Conservation (phyloP, 31 red algal species). For the Odonthalia washingtoniensis region DNA sequence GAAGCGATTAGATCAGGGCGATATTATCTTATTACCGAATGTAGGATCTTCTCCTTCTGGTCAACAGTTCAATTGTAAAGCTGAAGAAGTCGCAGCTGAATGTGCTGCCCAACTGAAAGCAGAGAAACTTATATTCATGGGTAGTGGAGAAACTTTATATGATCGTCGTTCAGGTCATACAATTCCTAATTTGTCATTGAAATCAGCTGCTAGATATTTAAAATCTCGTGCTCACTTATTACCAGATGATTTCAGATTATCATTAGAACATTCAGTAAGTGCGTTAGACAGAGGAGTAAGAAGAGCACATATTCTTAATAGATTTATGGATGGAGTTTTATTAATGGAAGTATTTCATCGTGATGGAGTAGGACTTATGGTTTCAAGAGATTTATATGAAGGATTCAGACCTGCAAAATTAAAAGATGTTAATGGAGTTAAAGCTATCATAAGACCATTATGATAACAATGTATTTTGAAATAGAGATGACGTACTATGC, state of each 20-base stretch:
- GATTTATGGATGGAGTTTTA: slow-evolving; percentile 82
- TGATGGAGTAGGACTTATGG: slow-evolving; percentile 97
- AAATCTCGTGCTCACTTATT: slow-evolving; percentile 37
- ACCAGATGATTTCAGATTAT: slow-evolving; percentile 52
- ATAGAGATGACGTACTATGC: slow-evolving; percentile 67
- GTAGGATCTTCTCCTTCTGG: slow-evolving; percentile 90
- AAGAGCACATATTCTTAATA: slow-evolving; percentile 92
- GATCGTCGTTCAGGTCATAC: slow-evolving; percentile 75
- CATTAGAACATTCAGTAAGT: slow-evolving; percentile 55
- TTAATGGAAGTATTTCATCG: slow-evolving; percentile 95
- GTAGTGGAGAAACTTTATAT: slow-evolving; percentile 80
- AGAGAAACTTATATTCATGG: slow-evolving; percentile 96
- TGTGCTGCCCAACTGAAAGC: slow-evolving; percentile 83
- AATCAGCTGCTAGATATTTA: slow-evolving; percentile 84
- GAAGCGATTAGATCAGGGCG: slow-evolving; percentile 79
- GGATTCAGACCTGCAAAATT: slow-evolving; percentile 72
- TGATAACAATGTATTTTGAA: slow-evolving; percentile 88
- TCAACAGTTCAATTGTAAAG: slow-evolving; percentile 91
- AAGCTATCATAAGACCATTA: slow-evolving; percentile 87
- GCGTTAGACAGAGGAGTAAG: slow-evolving; percentile 86
- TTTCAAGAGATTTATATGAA: slow-evolving; percentile 94
- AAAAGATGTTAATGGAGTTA: slow-evolving; percentile 80
- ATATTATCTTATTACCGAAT: slow-evolving; percentile 93
- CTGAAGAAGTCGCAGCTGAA: slow-evolving; percentile 82
- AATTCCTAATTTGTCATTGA: slow-evolving; percentile 91